Base-by-base conservation (phyloP, 208 protist species). In the Crithidia fasciculata region DNA sequence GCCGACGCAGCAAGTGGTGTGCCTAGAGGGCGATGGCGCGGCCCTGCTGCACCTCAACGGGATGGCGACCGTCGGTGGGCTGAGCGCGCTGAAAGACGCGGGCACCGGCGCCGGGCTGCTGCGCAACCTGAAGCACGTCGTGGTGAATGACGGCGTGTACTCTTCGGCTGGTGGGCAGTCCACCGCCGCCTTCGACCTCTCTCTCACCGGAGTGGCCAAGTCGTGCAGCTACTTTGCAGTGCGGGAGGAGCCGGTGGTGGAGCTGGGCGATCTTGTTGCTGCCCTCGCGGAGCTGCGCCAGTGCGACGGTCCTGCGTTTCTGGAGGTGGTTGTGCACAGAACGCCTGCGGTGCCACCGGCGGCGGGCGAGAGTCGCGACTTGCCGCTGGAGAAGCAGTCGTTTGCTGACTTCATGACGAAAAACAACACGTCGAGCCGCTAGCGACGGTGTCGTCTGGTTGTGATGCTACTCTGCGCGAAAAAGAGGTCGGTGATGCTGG, bases 141-240 rank as follows among this genome's bases (percentile, higher is more conserved):
- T 97, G 7, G 65, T 97, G 2, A 97, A 95, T 79, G 93, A 95
- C 73, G 94, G 91, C 56, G 87, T 80, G 3, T 90, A 97, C 76
- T 86, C 94, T 64, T 84, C 81, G 56, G 90, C 85, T 9, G 88
- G 89, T 37, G 89, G 87, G 3, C 90, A 96, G 80, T 79, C 83
- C 9, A 95, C 89, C 5, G 82, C 80, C 2, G 86, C 66, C 59
- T 88, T 91, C 54, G 85, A 92, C 57, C 72, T 83, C 16, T 89
- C 86, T 0, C 77, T 97, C n/a, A 89, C 84, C 2, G 78, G 66
- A n/a, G 72, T 97, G 36, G 92, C 90, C n/a, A 86, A 85, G 64
- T 85, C 90, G n/a, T 89, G 81, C 65, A 92, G 92, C 8, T 97
- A 95, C 71, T 85, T 49, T 16, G 58, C 69, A 9, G 70, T 92